Evolutionary conservation across 208 protist species (phyloP).

Genomic region (Naegleria lovaniensis): DNA sequence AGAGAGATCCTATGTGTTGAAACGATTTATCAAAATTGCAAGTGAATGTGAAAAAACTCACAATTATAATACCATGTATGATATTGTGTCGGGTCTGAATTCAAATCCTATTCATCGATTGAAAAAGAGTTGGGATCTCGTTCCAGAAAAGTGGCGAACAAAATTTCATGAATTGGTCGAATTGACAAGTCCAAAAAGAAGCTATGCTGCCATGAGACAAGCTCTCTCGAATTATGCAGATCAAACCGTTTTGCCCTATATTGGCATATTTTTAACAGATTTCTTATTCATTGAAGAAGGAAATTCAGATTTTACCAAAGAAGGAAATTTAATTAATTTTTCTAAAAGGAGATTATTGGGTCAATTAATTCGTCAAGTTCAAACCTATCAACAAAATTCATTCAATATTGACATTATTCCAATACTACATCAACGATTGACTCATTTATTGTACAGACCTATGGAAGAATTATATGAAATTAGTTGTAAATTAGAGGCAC

Average conservation of each 20-base stretch:
- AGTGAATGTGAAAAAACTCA: conserved; percentile 1
- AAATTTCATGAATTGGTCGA: conserved; percentile 28
- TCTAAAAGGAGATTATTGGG: conserved; percentile 35
- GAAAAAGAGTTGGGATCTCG: conserved; percentile 38
- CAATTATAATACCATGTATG: conserved; percentile 37
- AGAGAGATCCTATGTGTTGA: conserved; percentile 33
- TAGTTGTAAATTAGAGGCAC: not conserved
- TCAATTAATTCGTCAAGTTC: conserved; percentile 41
- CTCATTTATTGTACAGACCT: not conserved
- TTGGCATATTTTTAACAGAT: conserved; percentile 43
- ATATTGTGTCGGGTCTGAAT: conserved; percentile 32
- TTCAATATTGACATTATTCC: conserved; percentile 38
- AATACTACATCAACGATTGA: not conserved
- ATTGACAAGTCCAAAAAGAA: conserved; percentile 18
- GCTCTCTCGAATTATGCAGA: not conserved
- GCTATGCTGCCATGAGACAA: conserved; percentile 8
- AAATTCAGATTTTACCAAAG: conserved; percentile 20
- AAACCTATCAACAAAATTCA: conserved; percentile 39
- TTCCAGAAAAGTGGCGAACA: conserved; percentile 25
- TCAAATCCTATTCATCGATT: conserved; percentile 34
- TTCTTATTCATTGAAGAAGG: conserved; percentile 37
- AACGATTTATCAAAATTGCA: conserved; percentile 31
- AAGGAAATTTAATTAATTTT: conserved; percentile 41
- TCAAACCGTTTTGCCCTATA: conserved; percentile 36
- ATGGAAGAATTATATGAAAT: conserved; percentile 10